A percentile compares a stretch with the other conserved stretches of the same genome.
Evolutionary conservation across 2,329 filamentous ascomycete species (phyloP).

Genomic region (Torrubiella hemipterigena): DNA sequence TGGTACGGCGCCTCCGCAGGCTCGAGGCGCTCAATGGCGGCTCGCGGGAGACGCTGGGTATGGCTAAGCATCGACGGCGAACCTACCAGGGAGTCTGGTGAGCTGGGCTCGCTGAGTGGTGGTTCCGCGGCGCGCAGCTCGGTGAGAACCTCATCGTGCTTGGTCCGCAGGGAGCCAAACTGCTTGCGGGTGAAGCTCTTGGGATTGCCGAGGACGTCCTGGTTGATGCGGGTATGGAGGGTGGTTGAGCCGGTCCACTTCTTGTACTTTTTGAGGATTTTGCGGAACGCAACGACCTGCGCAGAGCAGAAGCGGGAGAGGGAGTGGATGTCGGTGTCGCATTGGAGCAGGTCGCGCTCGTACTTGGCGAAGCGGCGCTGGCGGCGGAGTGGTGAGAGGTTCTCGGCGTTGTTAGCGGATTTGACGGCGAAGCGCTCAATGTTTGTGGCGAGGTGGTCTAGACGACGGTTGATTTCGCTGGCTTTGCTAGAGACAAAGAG

Average conservation of each 20-base stretch:
- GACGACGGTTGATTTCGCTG: constrained; percentile 59
- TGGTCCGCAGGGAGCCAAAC: constrained; percentile 38
- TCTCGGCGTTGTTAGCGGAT: constrained; percentile 19
- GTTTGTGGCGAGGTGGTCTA: constrained; percentile 36
- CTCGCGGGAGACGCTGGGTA: constrained; percentile 9
- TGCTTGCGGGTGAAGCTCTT: constrained; percentile 63
- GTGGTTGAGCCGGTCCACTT: constrained; percentile 71
- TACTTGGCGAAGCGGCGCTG: constrained; percentile 42
- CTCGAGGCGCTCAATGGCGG: constrained; percentile 18
- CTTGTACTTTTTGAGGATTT: constrained; percentile 77
- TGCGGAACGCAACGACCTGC: constrained; percentile 66
- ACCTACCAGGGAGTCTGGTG: constrained; percentile 18
- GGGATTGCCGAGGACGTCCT: constrained; percentile 50
- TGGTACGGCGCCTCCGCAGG: constrained; percentile 15
- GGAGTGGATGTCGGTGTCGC: constrained; percentile 59
- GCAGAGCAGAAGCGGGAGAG: constrained; percentile 62
- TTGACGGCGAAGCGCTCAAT: constrained; percentile 35
- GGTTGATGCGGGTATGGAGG: constrained; percentile 53
- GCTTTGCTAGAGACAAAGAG: constrained; percentile 72
- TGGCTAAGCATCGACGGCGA: constrained; percentile 8
- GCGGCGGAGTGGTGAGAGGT: constrained; percentile 26
- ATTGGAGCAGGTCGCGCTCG: constrained; percentile 39
- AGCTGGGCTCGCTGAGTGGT: constrained; percentile 24
- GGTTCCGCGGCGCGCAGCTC: constrained; percentile 35
- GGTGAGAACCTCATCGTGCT: constrained; percentile 37